Evolutionary conservation across 495 filamentous ascomycete species (phyloP), one percentile per base, ranked within the genome.

Genomic region (Aspergillus bridgeri): DNA sequence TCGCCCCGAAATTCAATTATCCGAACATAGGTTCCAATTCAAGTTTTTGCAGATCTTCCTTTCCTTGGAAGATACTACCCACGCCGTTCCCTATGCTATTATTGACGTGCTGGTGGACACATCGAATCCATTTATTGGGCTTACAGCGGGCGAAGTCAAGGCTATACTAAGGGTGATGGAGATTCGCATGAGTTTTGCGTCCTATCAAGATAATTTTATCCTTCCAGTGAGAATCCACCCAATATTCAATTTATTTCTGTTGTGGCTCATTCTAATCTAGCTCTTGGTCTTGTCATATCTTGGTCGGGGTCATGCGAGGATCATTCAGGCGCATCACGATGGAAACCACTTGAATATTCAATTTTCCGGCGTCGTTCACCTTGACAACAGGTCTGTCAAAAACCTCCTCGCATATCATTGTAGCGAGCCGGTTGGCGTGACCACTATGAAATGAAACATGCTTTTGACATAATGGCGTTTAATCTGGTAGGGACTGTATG

Each of bases 291-390:
- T 63, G 19, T 63, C 60, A 3, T 63, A 63, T 23, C 13, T 53
- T 7, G 27, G 43, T 25, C 21, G 18, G n/a, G 45, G 27, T 9
- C 25, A 49, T 3, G 57, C 53, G 17, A 27, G 61, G 15, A 63
- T 63, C 20, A 19, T 63, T 13, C 61, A 63, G 21, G 61, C 61
- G 2, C 53, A 63, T 29, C 53, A 59, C 24, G 23, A 54, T 33
- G 57, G 54, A 13, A 25, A 29, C 9, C 29, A 50, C 15, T n/a
- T 63, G 47, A 42, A 53, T n/a, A 57, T 63, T 22, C 57, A 60
- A 29, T 54, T 51, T 42, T 22, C 47, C 22, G 9, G 24, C 2
- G 17, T 13, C 4, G 15, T 49, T 17, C 6, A 3, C 5, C 20
- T 25, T 13, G 47, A 24, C 5, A 5, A 20, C 5, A 6, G 1